Conservation (phyloP, 495 filamentous ascomycete genomes). For the Penicillium bovifimosum region DNA sequence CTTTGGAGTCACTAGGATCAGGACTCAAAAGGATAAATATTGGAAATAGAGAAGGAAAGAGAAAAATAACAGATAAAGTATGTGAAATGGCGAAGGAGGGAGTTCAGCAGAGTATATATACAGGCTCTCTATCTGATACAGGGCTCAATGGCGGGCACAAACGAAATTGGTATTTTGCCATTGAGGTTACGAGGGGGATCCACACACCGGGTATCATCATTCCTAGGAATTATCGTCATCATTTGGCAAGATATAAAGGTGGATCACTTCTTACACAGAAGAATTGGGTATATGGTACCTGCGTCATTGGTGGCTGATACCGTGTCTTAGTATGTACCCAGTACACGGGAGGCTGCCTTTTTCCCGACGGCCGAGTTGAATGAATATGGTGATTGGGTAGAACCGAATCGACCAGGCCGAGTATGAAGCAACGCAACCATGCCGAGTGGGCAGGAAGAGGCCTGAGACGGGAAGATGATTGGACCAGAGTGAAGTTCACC, state of each 20-base stretch:
- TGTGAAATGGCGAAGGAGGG: conserved; percentile 1
- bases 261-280: conserved; percentile 7
- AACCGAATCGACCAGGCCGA: conserved; percentile 4
- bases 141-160: conserved; percentile 11
- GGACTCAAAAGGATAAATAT: conserved; percentile 1
- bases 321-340: conserved; percentile 12
- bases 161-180: conserved; percentile 10
- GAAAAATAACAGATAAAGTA: conserved; percentile 3
- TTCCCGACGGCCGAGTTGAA: background rate
- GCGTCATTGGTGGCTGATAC: conserved; percentile 13
- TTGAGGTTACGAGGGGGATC: conserved; percentile 18
- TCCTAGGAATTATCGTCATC: conserved; percentile 43
- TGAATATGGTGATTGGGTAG: conserved; percentile 12
- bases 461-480: conserved; percentile 22
- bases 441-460: conserved; percentile 26
- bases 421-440: conserved; percentile 17
- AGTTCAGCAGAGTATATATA: conserved; percentile 15
- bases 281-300: conserved; percentile 21
- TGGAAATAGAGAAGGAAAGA: conserved; percentile 4
- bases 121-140: conserved; percentile 11
- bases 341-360: conserved; percentile 9
- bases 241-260: conserved; percentile 19
- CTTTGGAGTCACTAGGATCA: conserved; percentile 5
- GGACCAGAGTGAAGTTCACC: conserved; percentile 22
- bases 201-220: conserved; percentile 32